These are phyloP conservation scores for Gossypium davidsonii DNA, from an alignment of 441 rosid species.

Conservation along the genomic window DNA sequence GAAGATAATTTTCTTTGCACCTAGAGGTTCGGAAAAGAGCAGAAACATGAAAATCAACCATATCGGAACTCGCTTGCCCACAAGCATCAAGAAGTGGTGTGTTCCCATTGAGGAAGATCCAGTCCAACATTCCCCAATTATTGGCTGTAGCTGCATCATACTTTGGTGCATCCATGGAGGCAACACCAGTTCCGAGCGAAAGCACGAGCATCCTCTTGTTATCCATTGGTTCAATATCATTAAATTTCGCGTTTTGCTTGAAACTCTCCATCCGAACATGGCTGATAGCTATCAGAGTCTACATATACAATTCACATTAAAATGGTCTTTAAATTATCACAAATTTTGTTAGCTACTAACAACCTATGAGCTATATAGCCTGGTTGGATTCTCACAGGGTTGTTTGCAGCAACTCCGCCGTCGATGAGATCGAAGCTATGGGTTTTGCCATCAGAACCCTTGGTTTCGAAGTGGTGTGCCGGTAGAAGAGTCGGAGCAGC, in stretches of 20 bases:
- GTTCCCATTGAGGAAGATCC: constrained; percentile 36
- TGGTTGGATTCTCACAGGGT: constrained; percentile 34
- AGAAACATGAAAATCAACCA: constrained; percentile 54
- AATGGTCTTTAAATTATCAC: not conserved
- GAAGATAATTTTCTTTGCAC: constrained; percentile 43
- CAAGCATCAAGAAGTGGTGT: constrained; percentile 49
- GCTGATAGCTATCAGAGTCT: constrained; percentile 55
- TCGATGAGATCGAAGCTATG: constrained; percentile 65
- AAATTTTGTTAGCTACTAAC: not conserved
- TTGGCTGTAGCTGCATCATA: constrained; percentile 35
- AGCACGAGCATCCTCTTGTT: constrained; percentile 49
- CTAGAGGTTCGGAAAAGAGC: constrained; percentile 25
- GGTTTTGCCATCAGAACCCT: constrained; percentile 26
- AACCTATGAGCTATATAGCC: not conserved
- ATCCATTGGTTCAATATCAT: constrained; percentile 42
- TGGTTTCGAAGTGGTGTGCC: constrained; percentile 41
- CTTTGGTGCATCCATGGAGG: constrained; percentile 26
- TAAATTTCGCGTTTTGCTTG: constrained; percentile 32
- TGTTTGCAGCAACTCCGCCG: constrained; percentile 65
- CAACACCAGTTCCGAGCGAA: constrained; percentile 45
- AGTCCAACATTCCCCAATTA: constrained; percentile 48
- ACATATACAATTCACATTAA: not conserved
- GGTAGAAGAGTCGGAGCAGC: constrained; percentile 77
- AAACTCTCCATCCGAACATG: constrained; percentile 45
- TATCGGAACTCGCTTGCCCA: constrained; percentile 47